Percentiles rank a stretch among this genome's conserved stretches.
These are phyloP conservation scores for Filosporella fistucella DNA, from an alignment of 495 filamentous ascomycete species.

Conservation along the genomic window DNA sequence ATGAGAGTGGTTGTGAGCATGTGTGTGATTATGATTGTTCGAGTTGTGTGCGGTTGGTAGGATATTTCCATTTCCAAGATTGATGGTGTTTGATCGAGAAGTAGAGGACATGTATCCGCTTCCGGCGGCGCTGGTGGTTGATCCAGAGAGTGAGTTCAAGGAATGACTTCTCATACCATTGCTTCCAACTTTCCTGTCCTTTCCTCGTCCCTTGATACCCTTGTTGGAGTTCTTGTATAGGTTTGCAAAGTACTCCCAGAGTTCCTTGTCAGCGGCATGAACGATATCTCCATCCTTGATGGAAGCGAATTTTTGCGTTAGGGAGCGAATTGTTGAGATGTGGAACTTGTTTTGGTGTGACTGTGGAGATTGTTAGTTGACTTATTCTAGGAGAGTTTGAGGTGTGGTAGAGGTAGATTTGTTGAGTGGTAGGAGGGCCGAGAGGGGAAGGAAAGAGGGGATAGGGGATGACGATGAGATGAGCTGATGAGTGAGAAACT, in stretches of 20 bases:
- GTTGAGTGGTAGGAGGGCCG: background rate
- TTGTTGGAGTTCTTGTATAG: constrained; percentile 95
- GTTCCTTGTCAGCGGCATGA: constrained; percentile 62
- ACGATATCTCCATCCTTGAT: constrained; percentile 58
- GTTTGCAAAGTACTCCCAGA: constrained; percentile 82
- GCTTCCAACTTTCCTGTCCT: constrained; percentile 58
- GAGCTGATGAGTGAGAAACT: no score
- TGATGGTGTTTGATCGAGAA: no score
- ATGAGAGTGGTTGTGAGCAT: constrained; percentile 17
- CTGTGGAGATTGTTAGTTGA: constrained; percentile 36
- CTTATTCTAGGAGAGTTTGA: background rate
- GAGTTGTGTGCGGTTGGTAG: background rate
- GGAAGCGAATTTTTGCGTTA: constrained; percentile 70
- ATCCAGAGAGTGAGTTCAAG: constrained; percentile 1
- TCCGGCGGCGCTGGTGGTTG: constrained; percentile 8
- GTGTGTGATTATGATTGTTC: background rate
- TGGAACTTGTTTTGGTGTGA: constrained; percentile 96
- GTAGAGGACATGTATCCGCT: constrained; percentile 19
- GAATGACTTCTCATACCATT: constrained; percentile 9
- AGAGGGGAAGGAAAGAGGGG: background rate
- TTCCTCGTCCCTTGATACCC: constrained; percentile 89
- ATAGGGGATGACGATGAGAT: background rate
- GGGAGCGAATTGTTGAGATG: constrained; percentile 58
- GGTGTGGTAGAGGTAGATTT: background rate
- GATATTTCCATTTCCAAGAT: background rate